Evolutionary conservation across 2,329 filamentous ascomycete genomes (phyloP), one percentile per base, ranked within the genome.

Genomic region (Aspergillus calidoustus): DNA sequence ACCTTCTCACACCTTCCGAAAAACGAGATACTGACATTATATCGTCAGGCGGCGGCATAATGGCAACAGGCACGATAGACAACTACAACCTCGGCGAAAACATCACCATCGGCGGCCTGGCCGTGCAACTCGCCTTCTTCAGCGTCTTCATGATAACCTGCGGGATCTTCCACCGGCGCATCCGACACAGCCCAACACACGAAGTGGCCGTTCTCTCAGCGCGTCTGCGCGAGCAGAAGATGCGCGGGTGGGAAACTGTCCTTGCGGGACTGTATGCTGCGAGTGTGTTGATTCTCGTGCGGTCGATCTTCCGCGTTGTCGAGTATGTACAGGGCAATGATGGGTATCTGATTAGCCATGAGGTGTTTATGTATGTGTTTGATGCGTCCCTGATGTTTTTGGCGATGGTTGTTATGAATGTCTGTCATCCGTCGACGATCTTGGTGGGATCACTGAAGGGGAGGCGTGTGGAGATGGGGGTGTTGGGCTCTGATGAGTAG

Each of bases 101-200:
- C n/a, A 75, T 88, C 53, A 81, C 89, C 22, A 72, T 88, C 7
- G 82, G 66, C 1, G 87, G 87, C 2, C 74, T 89, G 2, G 71
- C 84, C 38, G 71, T 88, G n/a, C 87, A 89, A 68, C 78, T 89
- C 23, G 46, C 85, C 47, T 80, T 85, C 59, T 88, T 89, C 63
- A 79, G 78, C 25, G 72, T 87, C 38, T 89, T 89, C 67, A 72
- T 84, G 46, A 60, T 80, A 4, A 79, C 80, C 2, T 79, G 83
- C 0, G 64, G 79, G 2, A 62, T 83, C 0, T 87, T 87, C 73
- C 81, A 88, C 64, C 55, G 64, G 2, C 76, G 82, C 5, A 76
- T 84, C 17, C 62, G 51, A 2, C 68, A 67, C 4, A 48, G 64
- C 3, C 77, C 77, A 0, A 77, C 70, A 0, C 38, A 17, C 43